Conservation (phyloP, 345 rosid species). For the Ceriops zippeliana region DNA sequence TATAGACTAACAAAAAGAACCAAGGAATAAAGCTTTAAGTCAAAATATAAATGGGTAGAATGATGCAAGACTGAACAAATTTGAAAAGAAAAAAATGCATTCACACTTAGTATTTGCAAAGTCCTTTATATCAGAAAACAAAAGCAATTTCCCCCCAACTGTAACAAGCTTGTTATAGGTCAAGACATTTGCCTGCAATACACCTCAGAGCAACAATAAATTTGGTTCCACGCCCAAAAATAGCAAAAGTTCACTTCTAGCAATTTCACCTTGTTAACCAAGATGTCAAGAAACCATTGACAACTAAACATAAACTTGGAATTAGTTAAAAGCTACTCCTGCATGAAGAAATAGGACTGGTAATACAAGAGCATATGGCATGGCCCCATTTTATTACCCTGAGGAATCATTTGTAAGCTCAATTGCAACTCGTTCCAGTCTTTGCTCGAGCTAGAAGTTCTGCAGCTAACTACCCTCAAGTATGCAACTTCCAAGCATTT, state of each 20-base stretch:
- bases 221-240: background rate
- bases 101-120: too few relatives aligned
- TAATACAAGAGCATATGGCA: background rate
- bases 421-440: constrained; percentile 56
- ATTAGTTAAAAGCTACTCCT: too few relatives aligned
- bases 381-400: constrained; percentile 43
- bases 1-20: background rate
- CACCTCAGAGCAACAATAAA: background rate
- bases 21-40: background rate
- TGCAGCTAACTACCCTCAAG: constrained; percentile 58
- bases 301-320: background rate
- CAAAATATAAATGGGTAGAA: background rate
- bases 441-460: constrained; percentile 36
- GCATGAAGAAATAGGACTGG: constrained; percentile 3
- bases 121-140: too few relatives aligned
- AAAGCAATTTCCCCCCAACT: too few relatives aligned
- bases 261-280: background rate
- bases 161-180: too few relatives aligned
- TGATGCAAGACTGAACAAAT: too few relatives aligned
- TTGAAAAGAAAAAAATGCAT: too few relatives aligned
- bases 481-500: constrained; percentile 82
- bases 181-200: background rate
- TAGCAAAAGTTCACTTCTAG: background rate
- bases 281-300: background rate
- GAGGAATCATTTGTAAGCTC: constrained; percentile 40